Evolutionary conservation across 1,284 basidiomycete genomes (phyloP), one percentile per base, ranked within the genome.

Genomic region (Leccinum subfulvum): DNA sequence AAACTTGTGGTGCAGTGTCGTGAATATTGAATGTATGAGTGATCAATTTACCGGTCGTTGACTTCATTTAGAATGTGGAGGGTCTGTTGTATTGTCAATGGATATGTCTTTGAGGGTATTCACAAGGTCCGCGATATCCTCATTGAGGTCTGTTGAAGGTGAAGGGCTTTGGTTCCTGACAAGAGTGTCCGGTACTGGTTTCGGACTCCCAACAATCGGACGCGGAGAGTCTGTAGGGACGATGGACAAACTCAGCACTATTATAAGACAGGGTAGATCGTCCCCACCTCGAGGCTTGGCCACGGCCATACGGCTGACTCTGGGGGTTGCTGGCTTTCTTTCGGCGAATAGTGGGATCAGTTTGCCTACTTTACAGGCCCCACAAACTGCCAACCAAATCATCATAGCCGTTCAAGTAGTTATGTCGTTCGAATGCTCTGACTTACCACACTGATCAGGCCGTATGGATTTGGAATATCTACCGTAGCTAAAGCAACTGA

Each of bases 401-500:
- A 60, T 44, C 13, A 58, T 41, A 26, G 13, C 21, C 23, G 33
- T 23, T 21, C 18, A 33, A 26, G 41, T 39, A 5, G 18, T 51
- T 33, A 2, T 14, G 30, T 16, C 35, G 23, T 55, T 23, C 54
- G 44, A 56, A 26, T 30, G 51, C 54, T 58, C 28, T 49, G 16
- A 79, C 85, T 65, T 70, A 86, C 89, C 80, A 65, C 85, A 86
- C 75, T 84, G 83, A n/a, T 84, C 80, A 8, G 87, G 81, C 18
- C 84, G 79, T 67, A 94, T 92, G 13, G 90, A 92, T 65, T 90
- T 91, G 65, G 84, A 88, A 69, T 89, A 88, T 37, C 91, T 82
- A 13, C 90, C 90, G 71, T 91, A 92, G 56, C 91, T 92, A 59
- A 63, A 53, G 4, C 16, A 63, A 56, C 13, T 30, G 39, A 57